Base-by-base conservation (phyloP, 1,139 yeast genomes). In the Taiozyma onychis region DNA sequence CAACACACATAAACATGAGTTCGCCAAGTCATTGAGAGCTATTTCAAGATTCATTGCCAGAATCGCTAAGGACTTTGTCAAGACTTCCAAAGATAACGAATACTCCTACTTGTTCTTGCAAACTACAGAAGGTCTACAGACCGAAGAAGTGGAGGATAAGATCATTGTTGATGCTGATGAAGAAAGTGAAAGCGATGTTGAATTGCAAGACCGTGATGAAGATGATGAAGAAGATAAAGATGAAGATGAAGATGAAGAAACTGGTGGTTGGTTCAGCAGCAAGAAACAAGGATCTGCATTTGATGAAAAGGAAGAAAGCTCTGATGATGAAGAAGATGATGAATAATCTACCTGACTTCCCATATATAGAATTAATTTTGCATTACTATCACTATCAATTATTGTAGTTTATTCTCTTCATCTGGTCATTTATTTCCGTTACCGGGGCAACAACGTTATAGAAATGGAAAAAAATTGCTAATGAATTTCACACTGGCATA, bases 11-110 rank as follows among this genome's bases (percentile, higher is more conserved):
- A 83, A 81, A 63, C 83, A 79, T 57, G 78, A 82, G 52, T 88
- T 85, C 61, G 75, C 82, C 6, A 78, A 84, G 50, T 76, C 88
- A 0, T 68, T 90, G 60, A 80, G 95, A 61, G 77, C 87, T 6
- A 70, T 89, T 11, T 95, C 84, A 58, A 76, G 96, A 62, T 90
- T 86, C 59, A 73, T 91, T 54, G 83, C 80, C 48, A 77, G 89
- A 60, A 71, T 83, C 9, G 93, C 88, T 24, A 87, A 88, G 65
- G 96, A 88, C 51, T 76, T 89, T 27, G 81, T 82, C 2, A 70
- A 70, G 45, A 68, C 81, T 4, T 72, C 84, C 4, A 78, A 74
- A 54, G 74, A 74, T 44, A 86, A 84, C 60, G 76, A 75, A 51
- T 82, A 81, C 64, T 69, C 80, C 45, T 75, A 74, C 60, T 66